Conservation (phyloP, 768 basidiomycete species). For the Panus rudis region DNA sequence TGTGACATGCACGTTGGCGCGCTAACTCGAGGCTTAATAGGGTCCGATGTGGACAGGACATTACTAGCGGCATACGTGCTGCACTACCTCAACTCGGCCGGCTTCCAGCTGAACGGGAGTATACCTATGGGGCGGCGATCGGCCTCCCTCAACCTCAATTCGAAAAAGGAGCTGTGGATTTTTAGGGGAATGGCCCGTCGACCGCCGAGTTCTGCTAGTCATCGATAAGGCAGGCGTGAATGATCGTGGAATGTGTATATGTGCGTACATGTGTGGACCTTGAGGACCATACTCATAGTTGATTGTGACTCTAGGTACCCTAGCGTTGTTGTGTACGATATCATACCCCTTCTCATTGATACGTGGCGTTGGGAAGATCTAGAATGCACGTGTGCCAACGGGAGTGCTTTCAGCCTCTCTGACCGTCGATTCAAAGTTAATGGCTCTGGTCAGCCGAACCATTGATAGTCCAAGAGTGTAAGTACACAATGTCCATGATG, state of each 20-base stretch:
- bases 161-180: slow-evolving; percentile 55
- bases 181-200: slow-evolving; percentile 39
- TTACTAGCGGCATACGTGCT: slow-evolving; percentile 58
- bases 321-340: no score
- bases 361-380: no score
- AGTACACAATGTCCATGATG: no score
- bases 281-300: no score
- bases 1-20: background rate
- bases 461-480: no score
- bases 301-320: no score
- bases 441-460: no score
- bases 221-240: background rate
- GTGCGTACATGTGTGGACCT: background rate
- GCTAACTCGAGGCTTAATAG: slow-evolving; percentile 17
- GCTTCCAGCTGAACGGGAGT: slow-evolving; percentile 60
- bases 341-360: no score
- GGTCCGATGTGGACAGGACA: slow-evolving; percentile 39
- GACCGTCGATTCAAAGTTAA: no score
- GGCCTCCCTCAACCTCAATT: slow-evolving; percentile 31
- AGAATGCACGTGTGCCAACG: no score
- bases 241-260: background rate
- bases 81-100: slow-evolving; percentile 46
- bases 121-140: slow-evolving; percentile 45
- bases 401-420: no score
- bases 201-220: background rate